phyloP scores from a whole-genome alignment of 768 basidiomycete species.

The Rhodotorula babjevae region DNA sequence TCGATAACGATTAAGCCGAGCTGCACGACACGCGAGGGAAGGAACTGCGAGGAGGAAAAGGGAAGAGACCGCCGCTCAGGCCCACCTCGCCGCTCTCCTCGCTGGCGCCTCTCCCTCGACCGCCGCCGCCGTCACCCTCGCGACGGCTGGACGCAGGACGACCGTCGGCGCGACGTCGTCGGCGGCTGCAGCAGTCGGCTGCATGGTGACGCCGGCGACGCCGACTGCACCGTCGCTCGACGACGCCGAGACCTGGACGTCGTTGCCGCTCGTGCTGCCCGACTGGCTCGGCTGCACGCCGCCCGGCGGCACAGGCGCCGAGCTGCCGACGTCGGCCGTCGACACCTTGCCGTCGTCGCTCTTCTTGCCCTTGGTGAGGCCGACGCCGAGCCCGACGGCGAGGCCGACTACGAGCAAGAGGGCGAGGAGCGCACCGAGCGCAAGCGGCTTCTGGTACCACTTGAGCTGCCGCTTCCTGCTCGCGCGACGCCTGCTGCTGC shows the following conservation, averaged over 20 bases:
- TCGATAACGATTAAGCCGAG: background rate
- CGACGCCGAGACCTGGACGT: background rate
- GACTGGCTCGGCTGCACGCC: background rate
- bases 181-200: background rate
- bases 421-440: background rate
- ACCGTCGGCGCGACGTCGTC: background rate
- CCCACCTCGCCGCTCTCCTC: background rate
- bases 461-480: conserved; percentile 5
- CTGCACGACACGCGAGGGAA: no score
- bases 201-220: background rate
- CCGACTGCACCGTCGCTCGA: background rate
- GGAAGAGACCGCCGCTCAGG: background rate
- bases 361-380: conserved; percentile 9
- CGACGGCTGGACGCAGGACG: background rate
- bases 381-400: conserved; percentile 28
- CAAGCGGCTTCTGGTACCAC: conserved; percentile 18
- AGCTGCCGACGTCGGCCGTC: background rate
- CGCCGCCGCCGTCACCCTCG: background rate
- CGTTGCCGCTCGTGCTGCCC: background rate
- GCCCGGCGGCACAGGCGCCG: background rate
- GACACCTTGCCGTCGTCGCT: background rate
- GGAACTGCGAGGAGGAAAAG: background rate
- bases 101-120: background rate
- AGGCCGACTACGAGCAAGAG: conserved; percentile 11
- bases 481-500: background rate